phyloP scores from a whole-genome alignment of 2,329 filamentous ascomycete genomes.

The Talaromyces sp. region DNA sequence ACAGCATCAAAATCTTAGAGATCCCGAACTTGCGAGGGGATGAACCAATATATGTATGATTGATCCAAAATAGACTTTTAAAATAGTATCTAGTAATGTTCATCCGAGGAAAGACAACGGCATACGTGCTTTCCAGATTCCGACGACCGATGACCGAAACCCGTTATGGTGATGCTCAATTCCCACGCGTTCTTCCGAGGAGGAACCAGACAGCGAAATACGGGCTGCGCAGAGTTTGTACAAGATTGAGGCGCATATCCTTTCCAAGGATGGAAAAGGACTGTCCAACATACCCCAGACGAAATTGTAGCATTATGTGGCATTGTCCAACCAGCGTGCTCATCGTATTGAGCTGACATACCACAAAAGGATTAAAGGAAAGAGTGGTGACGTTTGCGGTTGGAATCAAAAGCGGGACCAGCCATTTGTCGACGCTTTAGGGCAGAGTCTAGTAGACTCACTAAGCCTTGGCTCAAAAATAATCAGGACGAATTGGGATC shows the following conservation, averaged over 20 bases:
- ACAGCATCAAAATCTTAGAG: background rate
- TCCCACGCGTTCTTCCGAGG: background rate
- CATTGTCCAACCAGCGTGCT: constrained; percentile 6
- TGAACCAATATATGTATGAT: background rate
- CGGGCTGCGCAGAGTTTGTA: too few species aligned
- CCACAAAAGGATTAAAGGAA: background rate
- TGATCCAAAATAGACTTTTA: background rate
- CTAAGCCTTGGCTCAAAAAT: background rate
- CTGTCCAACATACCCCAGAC: background rate
- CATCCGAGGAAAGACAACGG: background rate
- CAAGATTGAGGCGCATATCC: too few species aligned
- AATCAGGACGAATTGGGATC: background rate
- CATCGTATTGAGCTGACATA: background rate
- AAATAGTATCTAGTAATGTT: background rate
- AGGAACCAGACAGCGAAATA: background rate
- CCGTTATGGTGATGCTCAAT: background rate
- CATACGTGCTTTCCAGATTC: background rate
- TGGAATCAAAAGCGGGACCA: background rate
- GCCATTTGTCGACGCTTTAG: background rate
- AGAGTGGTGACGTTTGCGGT: constrained; percentile 9
- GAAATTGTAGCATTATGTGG: background rate
- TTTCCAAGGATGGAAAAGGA: constrained; percentile 1
- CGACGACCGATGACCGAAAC: background rate
- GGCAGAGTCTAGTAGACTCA: background rate
- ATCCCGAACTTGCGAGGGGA: background rate